These are phyloP conservation scores for Ramaria sp. DNA, from an alignment of 768 basidiomycete species.

Conservation along the genomic window DNA sequence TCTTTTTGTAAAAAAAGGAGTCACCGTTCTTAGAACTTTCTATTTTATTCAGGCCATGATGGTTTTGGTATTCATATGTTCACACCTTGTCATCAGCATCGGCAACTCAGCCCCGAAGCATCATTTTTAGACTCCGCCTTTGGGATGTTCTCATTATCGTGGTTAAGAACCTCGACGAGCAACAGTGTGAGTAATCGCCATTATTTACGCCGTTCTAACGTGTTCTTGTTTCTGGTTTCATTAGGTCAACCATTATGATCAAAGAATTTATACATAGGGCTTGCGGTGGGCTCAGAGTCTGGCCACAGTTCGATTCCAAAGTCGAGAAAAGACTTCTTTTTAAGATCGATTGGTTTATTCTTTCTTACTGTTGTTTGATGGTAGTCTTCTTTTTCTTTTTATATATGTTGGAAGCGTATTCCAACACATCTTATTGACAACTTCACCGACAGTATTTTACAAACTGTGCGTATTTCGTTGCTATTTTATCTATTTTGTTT, in stretches of 20 bases:
- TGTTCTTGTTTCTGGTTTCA: too few relatives aligned
- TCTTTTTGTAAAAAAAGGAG: too few relatives aligned
- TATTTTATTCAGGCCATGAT: too few relatives aligned
- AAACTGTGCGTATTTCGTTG: constrained; percentile 35
- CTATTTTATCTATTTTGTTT: background rate
- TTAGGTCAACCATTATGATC: background rate
- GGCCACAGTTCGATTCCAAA: constrained; percentile 17
- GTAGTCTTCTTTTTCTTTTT: constrained; percentile 19
- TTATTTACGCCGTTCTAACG: too few relatives aligned
- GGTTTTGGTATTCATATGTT: too few relatives aligned
- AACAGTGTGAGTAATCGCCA: too few relatives aligned
- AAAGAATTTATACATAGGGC: background rate
- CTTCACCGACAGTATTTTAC: constrained; percentile 40
- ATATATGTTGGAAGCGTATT: background rate
- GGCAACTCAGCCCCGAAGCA: too few relatives aligned
- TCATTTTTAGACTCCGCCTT: too few relatives aligned
- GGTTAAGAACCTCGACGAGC: too few relatives aligned
- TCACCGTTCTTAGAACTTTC: too few relatives aligned
- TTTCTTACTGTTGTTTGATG: constrained; percentile 65
- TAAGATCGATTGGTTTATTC: constrained; percentile 56
- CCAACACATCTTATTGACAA: background rate
- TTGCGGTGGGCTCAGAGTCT: background rate
- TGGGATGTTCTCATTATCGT: too few relatives aligned
- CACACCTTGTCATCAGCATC: too few relatives aligned
- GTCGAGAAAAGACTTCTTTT: constrained; percentile 40